Conservation (phyloP, 768 basidiomycete genomes). For the Mycena haematopus region DNA sequence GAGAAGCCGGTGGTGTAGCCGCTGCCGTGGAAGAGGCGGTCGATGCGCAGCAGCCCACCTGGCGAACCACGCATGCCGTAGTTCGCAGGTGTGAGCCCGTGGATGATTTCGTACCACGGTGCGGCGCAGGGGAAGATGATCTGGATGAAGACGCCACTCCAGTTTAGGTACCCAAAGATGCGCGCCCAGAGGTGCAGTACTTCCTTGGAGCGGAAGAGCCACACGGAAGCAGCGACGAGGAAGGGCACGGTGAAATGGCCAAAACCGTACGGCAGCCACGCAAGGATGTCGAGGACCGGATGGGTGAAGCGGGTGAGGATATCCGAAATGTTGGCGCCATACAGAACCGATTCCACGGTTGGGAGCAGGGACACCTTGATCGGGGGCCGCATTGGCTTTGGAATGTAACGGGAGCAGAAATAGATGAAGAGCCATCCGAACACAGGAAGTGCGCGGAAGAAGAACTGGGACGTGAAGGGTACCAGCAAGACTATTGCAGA, state of each 20-base stretch:
- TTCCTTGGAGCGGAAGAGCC: slow-evolving; percentile 87
- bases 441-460: slow-evolving; percentile 86
- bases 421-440: slow-evolving; percentile 87
- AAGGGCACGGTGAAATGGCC: slow-evolving; percentile 89
- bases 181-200: slow-evolving; percentile 84
- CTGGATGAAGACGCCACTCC: slow-evolving; percentile 86
- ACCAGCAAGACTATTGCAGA: slow-evolving; percentile 75
- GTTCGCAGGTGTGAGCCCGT: slow-evolving; percentile 94
- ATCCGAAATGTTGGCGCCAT: slow-evolving; percentile 98
- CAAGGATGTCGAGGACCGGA: slow-evolving; percentile 88
- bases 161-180: slow-evolving; percentile 93
- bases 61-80: slow-evolving; percentile 93
- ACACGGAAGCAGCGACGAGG: slow-evolving; percentile 82
- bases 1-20: slow-evolving; percentile 85
- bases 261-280: slow-evolving; percentile 98
- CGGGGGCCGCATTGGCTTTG: slow-evolving; percentile 71
- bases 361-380: slow-evolving; percentile 94
- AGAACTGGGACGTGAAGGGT: slow-evolving; percentile 90
- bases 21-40: slow-evolving; percentile 77
- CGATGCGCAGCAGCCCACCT: slow-evolving; percentile 92
- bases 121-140: slow-evolving; percentile 91
- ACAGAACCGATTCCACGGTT: slow-evolving; percentile 92
- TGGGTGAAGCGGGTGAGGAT: slow-evolving; percentile 95
- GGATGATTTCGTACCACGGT: slow-evolving; percentile 97
- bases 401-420: slow-evolving; percentile 88